Evolutionary conservation across 768 basidiomycete species (phyloP), one percentile per base, ranked within the genome.

Genomic region (Pisolithus sp.): DNA sequence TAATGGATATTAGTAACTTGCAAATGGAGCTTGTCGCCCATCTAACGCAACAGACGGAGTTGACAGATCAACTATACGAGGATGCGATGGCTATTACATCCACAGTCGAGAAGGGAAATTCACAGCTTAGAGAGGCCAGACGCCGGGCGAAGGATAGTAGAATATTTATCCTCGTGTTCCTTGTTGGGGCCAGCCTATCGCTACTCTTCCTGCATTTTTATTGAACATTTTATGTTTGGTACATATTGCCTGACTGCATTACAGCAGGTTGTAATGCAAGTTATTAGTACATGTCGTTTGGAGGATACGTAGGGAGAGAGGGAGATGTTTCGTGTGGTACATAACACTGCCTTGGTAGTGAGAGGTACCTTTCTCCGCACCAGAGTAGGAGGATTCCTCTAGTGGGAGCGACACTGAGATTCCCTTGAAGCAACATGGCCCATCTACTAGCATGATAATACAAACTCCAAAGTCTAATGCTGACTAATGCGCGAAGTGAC

Each of bases 191-290:
- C 7, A 92, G 88, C 67, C 68, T 96, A 58, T 92, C 91, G 45
- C 67, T 99, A 57, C 73, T 99, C 42, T 99, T 97, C 78, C 69
- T 98, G 59, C 93, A 98, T 68, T 85, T 86, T 69, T 97, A 96
- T 70, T 90, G 71, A 72, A 57, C n/a, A 51, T 28, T 54, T 38
- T 17, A 18, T 42, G 6, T 54, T 36, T 31, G 42, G 39, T 37
- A 40, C 46, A 31, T 31, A 52, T 37, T 46, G 39, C 34, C 10
- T 34, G 34, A 34, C 34, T 40, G 21, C 43, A 48, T 57, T 28
- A 13, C 24, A 45, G 13, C 17, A 28, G 13, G 26, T 20, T 21
- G 43, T 45, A 36, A n/a, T 47, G 28, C 49, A 46, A 34, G 34
- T 5, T 34, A 34, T 34, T 5, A 13, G 2, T 34, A 34, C 34